Percentiles rank a stretch among this genome's conserved stretches.
Conservation (phyloP, 495 filamentous ascomycete genomes). For the Penicillium nucicola region DNA sequence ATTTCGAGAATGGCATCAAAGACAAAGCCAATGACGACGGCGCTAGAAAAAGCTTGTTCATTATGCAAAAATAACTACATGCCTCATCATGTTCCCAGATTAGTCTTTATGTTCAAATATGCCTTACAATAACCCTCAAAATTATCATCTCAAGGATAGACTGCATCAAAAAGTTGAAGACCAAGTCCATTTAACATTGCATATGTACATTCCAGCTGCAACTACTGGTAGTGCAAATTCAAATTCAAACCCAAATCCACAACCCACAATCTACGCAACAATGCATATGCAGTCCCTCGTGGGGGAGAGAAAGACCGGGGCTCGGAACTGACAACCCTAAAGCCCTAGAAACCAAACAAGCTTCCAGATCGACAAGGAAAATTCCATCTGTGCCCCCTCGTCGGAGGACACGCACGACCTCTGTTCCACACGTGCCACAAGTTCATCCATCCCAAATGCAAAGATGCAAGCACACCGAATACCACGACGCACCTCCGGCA, state of each 20-base stretch:
- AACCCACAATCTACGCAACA: neutral
- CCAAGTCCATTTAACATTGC: too few relatives aligned
- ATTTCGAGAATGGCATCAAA: too few relatives aligned
- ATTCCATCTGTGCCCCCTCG: neutral
- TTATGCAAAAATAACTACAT: too few relatives aligned
- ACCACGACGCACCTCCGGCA: neutral
- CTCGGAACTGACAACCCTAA: neutral
- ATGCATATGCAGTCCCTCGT: constrained; percentile 1
- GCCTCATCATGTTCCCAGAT: too few relatives aligned
- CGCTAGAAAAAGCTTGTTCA: too few relatives aligned
- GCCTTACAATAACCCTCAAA: too few relatives aligned
- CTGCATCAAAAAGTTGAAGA: too few relatives aligned
- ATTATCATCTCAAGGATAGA: too few relatives aligned
- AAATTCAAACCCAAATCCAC: neutral
- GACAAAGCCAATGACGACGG: too few relatives aligned
- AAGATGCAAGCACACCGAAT: neutral
- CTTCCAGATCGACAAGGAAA: constrained; percentile 1
- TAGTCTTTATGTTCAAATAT: too few relatives aligned
- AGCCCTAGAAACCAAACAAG: neutral
- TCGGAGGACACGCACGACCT: too few relatives aligned
- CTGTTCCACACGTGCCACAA: neutral
- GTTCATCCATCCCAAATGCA: too few relatives aligned
- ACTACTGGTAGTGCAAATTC: neutral
- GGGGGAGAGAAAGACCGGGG: neutral
- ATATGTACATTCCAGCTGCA: neutral